These are phyloP conservation scores for Bocquillonia castaneifolia DNA, from an alignment of 441 rosid species.

Conservation along the genomic window DNA sequence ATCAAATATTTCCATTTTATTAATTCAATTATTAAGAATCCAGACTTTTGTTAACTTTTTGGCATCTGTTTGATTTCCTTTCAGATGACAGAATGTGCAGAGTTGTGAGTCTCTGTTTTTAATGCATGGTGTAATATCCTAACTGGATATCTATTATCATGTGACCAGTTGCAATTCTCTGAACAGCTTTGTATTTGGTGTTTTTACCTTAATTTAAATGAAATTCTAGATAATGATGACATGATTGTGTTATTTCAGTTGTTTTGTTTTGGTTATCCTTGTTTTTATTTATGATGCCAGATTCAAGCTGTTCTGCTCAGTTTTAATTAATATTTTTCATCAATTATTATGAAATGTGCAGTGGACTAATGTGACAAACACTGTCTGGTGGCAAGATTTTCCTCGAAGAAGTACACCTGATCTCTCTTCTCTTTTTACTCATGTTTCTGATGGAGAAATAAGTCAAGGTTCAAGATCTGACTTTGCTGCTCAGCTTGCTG, in stretches of 20 bases:
- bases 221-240: neutral
- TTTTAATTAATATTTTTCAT: neutral
- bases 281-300: constrained; percentile 3
- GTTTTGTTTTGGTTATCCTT: neutral
- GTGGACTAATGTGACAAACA: constrained; percentile 91
- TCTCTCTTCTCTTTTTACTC: constrained; percentile 62
- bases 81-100: neutral
- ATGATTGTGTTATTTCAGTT: neutral
- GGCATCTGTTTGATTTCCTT: neutral
- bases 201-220: neutral
- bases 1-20: neutral
- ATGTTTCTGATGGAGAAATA: constrained; percentile 31
- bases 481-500: constrained; percentile 87
- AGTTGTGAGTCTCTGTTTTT: neutral
- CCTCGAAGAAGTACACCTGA: constrained; percentile 61
- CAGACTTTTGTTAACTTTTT: neutral
- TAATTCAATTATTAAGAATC: neutral
- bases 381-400: constrained; percentile 98
- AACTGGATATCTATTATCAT: neutral
- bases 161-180: neutral
- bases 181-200: neutral
- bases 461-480: constrained; percentile 47
- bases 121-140: neutral
- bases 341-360: constrained; percentile 29
- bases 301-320: neutral